Evolutionary conservation across 768 basidiomycete species (phyloP).

Genomic region (Daedaleopsis nitida): DNA sequence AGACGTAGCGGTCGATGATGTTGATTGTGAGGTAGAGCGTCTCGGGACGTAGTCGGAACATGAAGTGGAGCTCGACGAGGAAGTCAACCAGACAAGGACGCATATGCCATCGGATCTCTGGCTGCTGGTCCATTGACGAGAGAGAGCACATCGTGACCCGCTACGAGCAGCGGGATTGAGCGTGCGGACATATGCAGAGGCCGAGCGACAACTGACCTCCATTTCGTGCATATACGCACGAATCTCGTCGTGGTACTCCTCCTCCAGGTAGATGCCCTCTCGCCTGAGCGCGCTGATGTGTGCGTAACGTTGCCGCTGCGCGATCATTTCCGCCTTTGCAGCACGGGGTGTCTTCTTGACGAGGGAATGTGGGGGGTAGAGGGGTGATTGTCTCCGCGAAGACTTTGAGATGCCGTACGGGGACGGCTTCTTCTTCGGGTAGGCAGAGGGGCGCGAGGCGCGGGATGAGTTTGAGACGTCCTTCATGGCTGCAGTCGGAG

Average conservation of each 20-base stretch:
- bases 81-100: conserved; percentile 98
- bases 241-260: conserved; percentile 95
- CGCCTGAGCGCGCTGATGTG: conserved; percentile 69
- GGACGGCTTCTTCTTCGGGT: conserved; percentile 86
- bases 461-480: conserved; percentile 67
- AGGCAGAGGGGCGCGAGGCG: conserved; percentile 64
- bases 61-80: conserved; percentile 97
- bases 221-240: conserved; percentile 94
- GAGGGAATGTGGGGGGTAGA: conserved; percentile 50
- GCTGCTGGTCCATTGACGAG: conserved; percentile 98
- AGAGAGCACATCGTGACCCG: conserved; percentile 87
- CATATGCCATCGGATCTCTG: conserved; percentile 99
- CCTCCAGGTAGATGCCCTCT: conserved; percentile 83
- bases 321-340: conserved; percentile 57
- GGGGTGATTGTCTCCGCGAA: conserved; percentile 46
- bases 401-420: conserved; percentile 75
- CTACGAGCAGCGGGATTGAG: conserved; percentile 39
- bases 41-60: conserved; percentile 96
- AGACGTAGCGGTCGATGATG: conserved; percentile 98
- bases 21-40: conserved; percentile 98
- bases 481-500: conserved; percentile 62
- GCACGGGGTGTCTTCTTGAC: conserved; percentile 68
- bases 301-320: conserved; percentile 69
- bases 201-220: conserved; percentile 72
- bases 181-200: background rate